Evolutionary conservation across 495 filamentous ascomycete genomes (phyloP), one percentile per base, ranked within the genome.

Genomic region (Aspergillus funiculosus): DNA sequence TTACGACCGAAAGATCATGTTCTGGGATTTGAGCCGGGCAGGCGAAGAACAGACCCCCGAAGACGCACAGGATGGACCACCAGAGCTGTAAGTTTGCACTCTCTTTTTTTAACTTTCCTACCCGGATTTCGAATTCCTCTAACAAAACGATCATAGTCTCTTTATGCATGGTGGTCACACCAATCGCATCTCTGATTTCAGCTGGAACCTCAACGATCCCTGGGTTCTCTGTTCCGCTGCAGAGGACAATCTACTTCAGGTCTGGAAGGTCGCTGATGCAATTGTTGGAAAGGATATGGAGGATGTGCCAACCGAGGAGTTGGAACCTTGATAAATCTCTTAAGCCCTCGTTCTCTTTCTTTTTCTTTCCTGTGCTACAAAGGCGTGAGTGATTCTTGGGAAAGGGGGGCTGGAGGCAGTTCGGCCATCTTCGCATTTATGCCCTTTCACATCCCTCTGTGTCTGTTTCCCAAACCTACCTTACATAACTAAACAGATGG

Each of bases 151-250:
- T 8, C 10, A 6, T 51, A 88, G 85, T 35, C 69, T 95, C 10
- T 99, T 99, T 63, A 99, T 99, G 92, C 94, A 99, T 55, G 94
- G 92, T 47, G 94, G 94, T 17, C 94, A 97, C 68, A 99, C 91
- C 11, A 95, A 95, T 61, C 84, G 90, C 43, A 81, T 99, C 29
- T 85, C 86, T 7, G 94, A 99, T 64, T 97, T 99, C 55, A 89
- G 83, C 71, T 99, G 91, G 90, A 99, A 97, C 61, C 77, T 81
- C 47, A 95, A 89, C 56, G 86, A 95, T 56, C 89, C 89, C 9
- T 99, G 94, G 94, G 79, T 94, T 21, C 81, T 97, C 43, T 88
- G 86, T 57, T 91, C 85, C 37, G 90, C 91, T 8, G 91, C 92
- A 1, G 94, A 99, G 58, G 94, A 99, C 68, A 99, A 99, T 53